A percentile compares a stretch with the other conserved stretches of the same genome.
Evolutionary conservation across 352 stramenopile species (phyloP).

Genomic region (Globisporangium barbulae): DNA sequence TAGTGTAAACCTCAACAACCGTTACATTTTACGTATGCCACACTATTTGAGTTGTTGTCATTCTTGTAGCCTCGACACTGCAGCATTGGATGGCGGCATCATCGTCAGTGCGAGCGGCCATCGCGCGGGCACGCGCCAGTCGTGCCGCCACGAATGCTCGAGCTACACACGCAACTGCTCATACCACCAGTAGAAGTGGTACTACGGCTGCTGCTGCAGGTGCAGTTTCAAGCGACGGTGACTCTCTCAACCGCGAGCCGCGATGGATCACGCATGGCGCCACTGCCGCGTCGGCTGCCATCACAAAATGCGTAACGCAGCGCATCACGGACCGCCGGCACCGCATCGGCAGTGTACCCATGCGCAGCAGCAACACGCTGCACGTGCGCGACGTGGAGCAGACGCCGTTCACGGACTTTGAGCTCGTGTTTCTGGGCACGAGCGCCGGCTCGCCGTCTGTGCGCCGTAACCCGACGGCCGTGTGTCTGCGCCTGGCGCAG

Average conservation of each 20-base stretch:
- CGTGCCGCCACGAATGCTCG: background rate
- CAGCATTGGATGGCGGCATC: constrained; percentile 8
- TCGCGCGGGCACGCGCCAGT: background rate
- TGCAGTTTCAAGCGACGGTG: background rate
- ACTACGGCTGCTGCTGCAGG: background rate
- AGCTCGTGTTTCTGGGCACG: constrained; percentile 81
- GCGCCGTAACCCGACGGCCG: constrained; percentile 51
- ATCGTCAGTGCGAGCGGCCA: background rate
- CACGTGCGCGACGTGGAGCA: constrained; percentile 26
- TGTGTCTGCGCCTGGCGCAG: constrained; percentile 61
- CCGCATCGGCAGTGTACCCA: constrained; percentile 41
- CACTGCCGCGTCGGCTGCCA: constrained; percentile 13
- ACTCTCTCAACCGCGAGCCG: background rate
- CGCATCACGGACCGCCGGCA: constrained; percentile 40
- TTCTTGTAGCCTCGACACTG: background rate
- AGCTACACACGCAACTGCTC: background rate
- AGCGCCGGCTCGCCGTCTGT: constrained; percentile 73
- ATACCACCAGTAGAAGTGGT: background rate
- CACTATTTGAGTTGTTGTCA: background rate
- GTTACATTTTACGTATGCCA: background rate
- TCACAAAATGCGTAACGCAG: constrained; percentile 20
- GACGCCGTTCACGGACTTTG: constrained; percentile 77
- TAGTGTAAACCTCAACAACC: background rate
- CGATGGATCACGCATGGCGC: constrained; percentile 12
- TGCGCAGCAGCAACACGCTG: constrained; percentile 59